Percentiles rank a stretch among this genome's conserved stretches.
phyloP scores from a whole-genome alignment of 2,329 filamentous ascomycete species.

The Cryphonectria japonica region DNA sequence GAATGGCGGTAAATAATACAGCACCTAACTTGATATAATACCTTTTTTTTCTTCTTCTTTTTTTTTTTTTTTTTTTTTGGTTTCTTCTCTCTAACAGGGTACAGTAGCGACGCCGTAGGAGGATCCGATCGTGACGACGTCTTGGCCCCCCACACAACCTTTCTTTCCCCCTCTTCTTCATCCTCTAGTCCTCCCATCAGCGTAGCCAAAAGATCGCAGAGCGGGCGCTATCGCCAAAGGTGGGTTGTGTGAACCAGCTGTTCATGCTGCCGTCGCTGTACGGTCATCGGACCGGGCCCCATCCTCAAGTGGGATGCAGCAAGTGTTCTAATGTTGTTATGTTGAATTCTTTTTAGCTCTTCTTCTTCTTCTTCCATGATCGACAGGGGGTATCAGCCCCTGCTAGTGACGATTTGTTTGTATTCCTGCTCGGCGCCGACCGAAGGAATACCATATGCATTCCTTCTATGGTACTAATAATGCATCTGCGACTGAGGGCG shows the following conservation, averaged over 20 bases:
- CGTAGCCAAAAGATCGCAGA: not conserved
- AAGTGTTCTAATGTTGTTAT: not conserved
- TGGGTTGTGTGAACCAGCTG: not conserved
- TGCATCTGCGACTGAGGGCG: not conserved
- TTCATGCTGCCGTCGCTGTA: not conserved
- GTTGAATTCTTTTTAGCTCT: not conserved
- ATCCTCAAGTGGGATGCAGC: not conserved
- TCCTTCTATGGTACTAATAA: not conserved
- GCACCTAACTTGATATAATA: not conserved
- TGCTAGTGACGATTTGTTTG: not conserved
- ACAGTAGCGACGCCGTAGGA: not conserved
- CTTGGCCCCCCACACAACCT: not conserved
- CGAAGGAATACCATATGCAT: not conserved
- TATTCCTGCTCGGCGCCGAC: slow-evolving; percentile 1
- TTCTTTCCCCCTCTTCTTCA: not conserved
- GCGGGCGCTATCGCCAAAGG: not conserved
- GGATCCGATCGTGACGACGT: slow-evolving; percentile 1
- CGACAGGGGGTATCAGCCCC: slow-evolving; percentile 6
- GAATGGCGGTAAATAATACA: not conserved
- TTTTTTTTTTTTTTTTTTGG: not conserved
- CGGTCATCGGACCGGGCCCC: not conserved
- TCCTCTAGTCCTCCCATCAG: too few species aligned
- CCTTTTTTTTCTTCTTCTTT: not conserved
- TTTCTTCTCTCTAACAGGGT: not conserved
- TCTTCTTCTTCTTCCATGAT: not conserved